Base-by-base conservation (phyloP, 2,329 filamentous ascomycete genomes). In the Monilinia polystroma region DNA sequence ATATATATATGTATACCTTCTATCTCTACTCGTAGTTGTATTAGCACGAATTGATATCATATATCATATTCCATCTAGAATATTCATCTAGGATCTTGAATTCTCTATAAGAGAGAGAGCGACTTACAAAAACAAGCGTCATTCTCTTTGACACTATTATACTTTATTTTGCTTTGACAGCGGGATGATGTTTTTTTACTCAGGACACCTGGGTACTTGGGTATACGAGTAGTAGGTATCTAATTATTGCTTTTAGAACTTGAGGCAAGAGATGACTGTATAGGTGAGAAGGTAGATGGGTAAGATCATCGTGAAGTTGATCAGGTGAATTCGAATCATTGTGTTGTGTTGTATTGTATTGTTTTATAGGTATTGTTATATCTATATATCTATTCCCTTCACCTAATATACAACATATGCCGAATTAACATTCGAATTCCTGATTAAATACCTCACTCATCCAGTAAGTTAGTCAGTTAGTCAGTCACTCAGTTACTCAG, bases 141-240 rank as follows among this genome's bases (percentile, higher is more conserved):
- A 32, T 32, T 23, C 1, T 29, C 43, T 32, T 45, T 23, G 56
- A 14, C 41, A 47, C 18, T 47, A 4, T 26, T n/a, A n/a, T 58
- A 23, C 55, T 45, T 7, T 47, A 58, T 32, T 20, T 14, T 57
- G 35, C 38, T 45, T 32, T 58, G 56, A 47, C 56, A 47, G 56
- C 56, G 56, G 56, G 16, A 58, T 45, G 56, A 35, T 35, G 32
- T 47, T 32, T 47, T 41, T 38, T 58, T 14, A 45, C 29, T n/a
- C 23, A 10, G 38, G 55, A 45, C 20, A 58, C 45, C 51, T 53
- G n/a, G 32, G 32, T 35, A 35, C 32, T 35, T 35, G 32, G 32
- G 4, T 35, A 35, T 35, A 8, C 5, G 32, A 35, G 5, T 35
- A 35, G 32, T 8, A 35, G 32, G 32, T 7, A 35, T 7, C 32